phyloP scores from a whole-genome alignment of 2,329 filamentous ascomycete species.

The Myriosclerotinia scirpicola region DNA sequence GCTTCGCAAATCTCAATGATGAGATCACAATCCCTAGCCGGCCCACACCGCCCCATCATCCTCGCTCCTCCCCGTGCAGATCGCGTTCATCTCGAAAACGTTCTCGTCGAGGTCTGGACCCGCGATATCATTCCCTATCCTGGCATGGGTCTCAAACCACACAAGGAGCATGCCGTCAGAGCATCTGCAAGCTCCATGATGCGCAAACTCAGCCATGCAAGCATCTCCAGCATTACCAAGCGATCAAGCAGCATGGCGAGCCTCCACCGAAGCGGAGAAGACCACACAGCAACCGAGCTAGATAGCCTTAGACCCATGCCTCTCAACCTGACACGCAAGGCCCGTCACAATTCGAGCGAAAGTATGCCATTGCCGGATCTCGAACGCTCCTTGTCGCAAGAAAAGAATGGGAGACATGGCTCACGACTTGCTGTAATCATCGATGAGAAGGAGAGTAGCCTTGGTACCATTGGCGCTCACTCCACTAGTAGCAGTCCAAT shows the following conservation, averaged over 20 bases:
- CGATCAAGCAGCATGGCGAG: conserved; percentile 51
- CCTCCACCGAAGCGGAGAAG: conserved; percentile 34
- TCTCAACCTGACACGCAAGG: conserved; percentile 23
- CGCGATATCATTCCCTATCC: conserved; percentile 78
- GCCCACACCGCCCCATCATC: conserved; percentile 66
- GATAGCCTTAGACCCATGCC: conserved; percentile 26
- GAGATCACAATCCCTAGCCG: conserved; percentile 77
- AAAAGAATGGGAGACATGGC: background rate
- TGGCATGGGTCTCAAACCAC: conserved; percentile 67
- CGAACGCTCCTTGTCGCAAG: conserved; percentile 27
- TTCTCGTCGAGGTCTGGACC: conserved; percentile 80
- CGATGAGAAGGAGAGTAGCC: conserved; percentile 37
- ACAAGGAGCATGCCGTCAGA: conserved; percentile 70
- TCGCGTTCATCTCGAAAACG: conserved; percentile 71
- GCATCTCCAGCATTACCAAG: conserved; percentile 70
- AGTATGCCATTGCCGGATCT: conserved; percentile 23
- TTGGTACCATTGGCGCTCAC: conserved; percentile 28
- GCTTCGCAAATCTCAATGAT: conserved; percentile 56
- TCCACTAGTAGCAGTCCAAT: background rate
- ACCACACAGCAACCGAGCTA: conserved; percentile 27
- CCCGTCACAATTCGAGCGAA: conserved; percentile 27
- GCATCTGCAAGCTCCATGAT: conserved; percentile 84
- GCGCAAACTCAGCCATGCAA: conserved; percentile 75
- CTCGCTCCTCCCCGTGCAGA: conserved; percentile 74
- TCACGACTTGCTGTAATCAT: conserved; percentile 36